These are phyloP conservation scores for Adansonia rubrostipa DNA, from an alignment of 441 rosid species.

Conservation along the genomic window DNA sequence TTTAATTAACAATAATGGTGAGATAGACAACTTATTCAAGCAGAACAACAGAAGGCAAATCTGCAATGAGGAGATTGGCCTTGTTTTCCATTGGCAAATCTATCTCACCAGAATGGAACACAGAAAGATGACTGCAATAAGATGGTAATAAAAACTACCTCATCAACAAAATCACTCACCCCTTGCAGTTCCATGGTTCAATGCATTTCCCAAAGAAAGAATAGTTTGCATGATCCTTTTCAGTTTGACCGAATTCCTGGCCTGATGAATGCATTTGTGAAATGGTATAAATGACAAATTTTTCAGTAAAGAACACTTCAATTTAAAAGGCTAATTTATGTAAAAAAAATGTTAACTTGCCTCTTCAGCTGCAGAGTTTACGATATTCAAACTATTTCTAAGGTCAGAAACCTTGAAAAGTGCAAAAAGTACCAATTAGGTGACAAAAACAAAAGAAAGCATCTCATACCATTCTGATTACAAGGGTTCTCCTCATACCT, in stretches of 20 bases:
- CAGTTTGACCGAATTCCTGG: conserved; percentile 74
- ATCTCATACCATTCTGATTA: conserved; percentile 28
- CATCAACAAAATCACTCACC: conserved; percentile 52
- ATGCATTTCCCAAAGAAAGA: conserved; percentile 90
- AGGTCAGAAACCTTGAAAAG: conserved; percentile 83
- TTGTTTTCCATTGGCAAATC: not conserved
- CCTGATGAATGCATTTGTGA: conserved; percentile 49
- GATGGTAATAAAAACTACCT: not conserved
- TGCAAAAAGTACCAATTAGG: conserved; percentile 26
- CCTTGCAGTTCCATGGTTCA: conserved; percentile 97
- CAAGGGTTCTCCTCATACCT: conserved; percentile 58
- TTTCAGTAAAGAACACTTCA: conserved; percentile 11
- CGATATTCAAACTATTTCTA: conserved; percentile 61
- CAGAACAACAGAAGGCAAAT: not conserved
- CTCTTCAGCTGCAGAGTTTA: conserved; percentile 85
- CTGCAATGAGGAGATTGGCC: not conserved
- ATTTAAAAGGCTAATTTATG: conserved; percentile 27
- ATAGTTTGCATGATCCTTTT: conserved; percentile 90
- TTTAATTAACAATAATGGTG: not conserved
- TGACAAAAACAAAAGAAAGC: conserved; percentile 29
- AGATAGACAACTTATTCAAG: not conserved
- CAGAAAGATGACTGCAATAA: not conserved
- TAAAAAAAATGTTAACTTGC: conserved; percentile 48
- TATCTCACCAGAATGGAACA: not conserved
- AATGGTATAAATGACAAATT: conserved; percentile 31